phyloP scores from a whole-genome alignment of 2,329 filamentous ascomycete species.

The Penicillium sp. region DNA sequence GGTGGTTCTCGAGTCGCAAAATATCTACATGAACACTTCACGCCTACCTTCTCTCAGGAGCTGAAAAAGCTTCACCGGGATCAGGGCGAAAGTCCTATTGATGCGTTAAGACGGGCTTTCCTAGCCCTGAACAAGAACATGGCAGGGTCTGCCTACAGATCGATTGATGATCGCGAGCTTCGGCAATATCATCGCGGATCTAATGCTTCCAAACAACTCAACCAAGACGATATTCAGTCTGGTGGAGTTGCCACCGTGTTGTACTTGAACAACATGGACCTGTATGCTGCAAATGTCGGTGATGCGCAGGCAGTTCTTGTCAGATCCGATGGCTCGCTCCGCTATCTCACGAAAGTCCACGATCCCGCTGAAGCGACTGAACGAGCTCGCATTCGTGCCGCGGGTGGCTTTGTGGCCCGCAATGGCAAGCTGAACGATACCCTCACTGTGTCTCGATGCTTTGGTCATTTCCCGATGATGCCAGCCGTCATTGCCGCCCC shows the following conservation, averaged over 20 bases:
- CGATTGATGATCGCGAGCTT: slow-evolving; percentile 70
- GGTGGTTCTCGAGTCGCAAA: slow-evolving; percentile 96
- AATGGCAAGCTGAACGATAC: slow-evolving; percentile 91
- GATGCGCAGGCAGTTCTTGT: slow-evolving; percentile 96
- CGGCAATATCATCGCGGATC: slow-evolving; percentile 66
- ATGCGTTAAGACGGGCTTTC: slow-evolving; percentile 85
- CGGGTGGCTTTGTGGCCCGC: slow-evolving; percentile 91
- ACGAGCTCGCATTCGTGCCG: slow-evolving; percentile 85
- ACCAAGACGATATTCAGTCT: slow-evolving; percentile 83
- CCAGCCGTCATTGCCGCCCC: slow-evolving; percentile 91
- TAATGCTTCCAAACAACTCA: slow-evolving; percentile 72
- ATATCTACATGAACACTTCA: slow-evolving; percentile 94
- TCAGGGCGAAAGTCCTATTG: slow-evolving; percentile 71
- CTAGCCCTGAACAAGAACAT: slow-evolving; percentile 91
- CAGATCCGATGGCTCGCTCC: slow-evolving; percentile 79
- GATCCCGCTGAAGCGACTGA: slow-evolving; percentile 86
- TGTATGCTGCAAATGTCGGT: slow-evolving; percentile 93
- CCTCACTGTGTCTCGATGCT: slow-evolving; percentile 88
- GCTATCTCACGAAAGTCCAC: slow-evolving; percentile 84
- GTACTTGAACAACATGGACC: slow-evolving; percentile 84
- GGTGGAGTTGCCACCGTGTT: slow-evolving; percentile 90
- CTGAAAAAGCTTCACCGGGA: slow-evolving; percentile 69
- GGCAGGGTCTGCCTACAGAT: slow-evolving; percentile 77
- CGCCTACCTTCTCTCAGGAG: slow-evolving; percentile 78
- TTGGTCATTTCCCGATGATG: slow-evolving; percentile 91